Base-by-base conservation (phyloP, 148 eudicot species). In the Rhododendron williamsianum region DNA sequence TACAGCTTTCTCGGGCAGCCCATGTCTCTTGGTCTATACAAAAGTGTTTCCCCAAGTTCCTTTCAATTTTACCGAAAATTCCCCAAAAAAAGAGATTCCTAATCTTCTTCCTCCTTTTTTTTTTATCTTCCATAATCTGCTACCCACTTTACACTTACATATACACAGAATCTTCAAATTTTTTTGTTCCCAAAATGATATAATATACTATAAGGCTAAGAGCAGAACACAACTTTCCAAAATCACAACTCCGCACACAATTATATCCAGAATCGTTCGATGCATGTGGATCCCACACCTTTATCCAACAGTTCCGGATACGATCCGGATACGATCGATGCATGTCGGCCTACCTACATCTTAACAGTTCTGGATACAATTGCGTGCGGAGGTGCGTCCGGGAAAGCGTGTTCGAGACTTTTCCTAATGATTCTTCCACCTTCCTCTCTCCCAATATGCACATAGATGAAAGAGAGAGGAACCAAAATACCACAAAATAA, bases 111-210 rank as follows among this genome's bases (percentile, higher is more conserved):
- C 35, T 46, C 49, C 84, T 10, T 10, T 23, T 25, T 13, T 1
- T 35, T 0, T 41, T 35, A 35, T 21, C 36, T n/a, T 19, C 54
- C 33, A 23, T 41, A 41, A 4, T 4, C 36, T n/a, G 45, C 52
- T 11, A 63, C 49, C 49, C 23, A 18, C 33, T 51, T 33, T 81
- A 46, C 49, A 81, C n/a, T 9, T 81, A 81, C 65, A 58, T 41
- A 36, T 54, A 27, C 45, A 43, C 35, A 43, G 11, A 83, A 56
- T 46, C 63, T 83, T 48, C 58, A 71, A 69, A 15, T 45, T 19
- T 13, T 43, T 43, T 67, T n/a, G 41, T 78, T 84, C 41, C 80
- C 85, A 84, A 83, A 73, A 83, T 84, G 33, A 84, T 21, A 23
- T 9, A 6, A 6, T 51, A 6, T 51, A 51, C 1, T 54, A 54